A percentile compares a stretch with the other conserved stretches of the same genome.
Conservation (phyloP, 2,329 filamentous ascomycete species). For the Penicillium expansum region DNA sequence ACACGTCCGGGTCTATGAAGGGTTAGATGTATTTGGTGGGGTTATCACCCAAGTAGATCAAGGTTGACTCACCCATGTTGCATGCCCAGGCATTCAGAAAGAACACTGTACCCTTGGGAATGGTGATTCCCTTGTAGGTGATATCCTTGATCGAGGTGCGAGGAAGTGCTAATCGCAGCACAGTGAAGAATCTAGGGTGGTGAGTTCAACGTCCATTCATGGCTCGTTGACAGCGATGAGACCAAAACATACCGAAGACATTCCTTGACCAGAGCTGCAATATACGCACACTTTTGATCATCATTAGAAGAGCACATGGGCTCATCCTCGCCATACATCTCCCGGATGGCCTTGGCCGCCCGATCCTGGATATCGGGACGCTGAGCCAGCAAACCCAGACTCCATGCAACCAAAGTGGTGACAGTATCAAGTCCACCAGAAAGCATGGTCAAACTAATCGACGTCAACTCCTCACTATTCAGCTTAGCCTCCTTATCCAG, state of each 20-base stretch:
- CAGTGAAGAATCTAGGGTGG: slow-evolving; percentile 55
- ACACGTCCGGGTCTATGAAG: slow-evolving; percentile 52
- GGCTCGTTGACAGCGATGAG: neutral
- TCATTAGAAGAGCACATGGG: slow-evolving; percentile 61
- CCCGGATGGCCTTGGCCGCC: slow-evolving; percentile 56
- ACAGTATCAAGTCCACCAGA: slow-evolving; percentile 66
- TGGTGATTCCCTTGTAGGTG: slow-evolving; percentile 55
- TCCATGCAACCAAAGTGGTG: slow-evolving; percentile 65
- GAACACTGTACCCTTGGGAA: slow-evolving; percentile 62
- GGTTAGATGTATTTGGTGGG: neutral
- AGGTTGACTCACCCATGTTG: slow-evolving; percentile 58
- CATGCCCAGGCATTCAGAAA: slow-evolving; percentile 68
- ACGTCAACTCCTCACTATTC: slow-evolving; percentile 61
- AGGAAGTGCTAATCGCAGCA: slow-evolving; percentile 61
- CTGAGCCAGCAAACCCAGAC: slow-evolving; percentile 58
- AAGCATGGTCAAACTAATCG: slow-evolving; percentile 67
- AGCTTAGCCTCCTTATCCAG: slow-evolving; percentile 62
- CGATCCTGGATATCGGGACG: slow-evolving; percentile 62
- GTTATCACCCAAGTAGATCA: neutral
- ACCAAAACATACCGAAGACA: slow-evolving; percentile 50
- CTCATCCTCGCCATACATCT: slow-evolving; percentile 51
- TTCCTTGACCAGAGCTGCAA: slow-evolving; percentile 63
- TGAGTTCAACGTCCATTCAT: slow-evolving; percentile 5
- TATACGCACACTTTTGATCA: slow-evolving; percentile 62
- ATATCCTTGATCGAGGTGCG: slow-evolving; percentile 61